A percentile compares a stretch with the other conserved stretches of the same genome.
phyloP scores from a whole-genome alignment of 139 green algal species.

The Chlamydomonas incerta region DNA sequence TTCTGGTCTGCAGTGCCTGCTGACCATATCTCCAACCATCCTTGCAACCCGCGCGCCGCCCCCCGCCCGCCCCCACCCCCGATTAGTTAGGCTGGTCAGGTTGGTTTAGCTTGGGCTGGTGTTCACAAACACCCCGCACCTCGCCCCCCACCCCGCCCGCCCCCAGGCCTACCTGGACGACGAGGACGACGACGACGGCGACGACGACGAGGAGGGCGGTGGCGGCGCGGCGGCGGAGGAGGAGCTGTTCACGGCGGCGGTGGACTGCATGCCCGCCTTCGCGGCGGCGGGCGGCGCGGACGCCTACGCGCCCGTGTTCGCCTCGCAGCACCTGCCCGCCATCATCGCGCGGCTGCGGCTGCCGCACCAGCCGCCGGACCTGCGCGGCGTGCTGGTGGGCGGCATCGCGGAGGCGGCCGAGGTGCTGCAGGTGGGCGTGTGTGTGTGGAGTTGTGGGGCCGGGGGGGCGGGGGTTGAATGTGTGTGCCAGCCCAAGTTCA shows the following conservation, averaged over 20 bases:
- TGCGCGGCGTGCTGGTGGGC: slow-evolving; percentile 67
- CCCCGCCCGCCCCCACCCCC: too few relatives aligned
- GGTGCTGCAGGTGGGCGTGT: slow-evolving; percentile 58
- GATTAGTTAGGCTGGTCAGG: too few relatives aligned
- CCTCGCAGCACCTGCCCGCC: slow-evolving; percentile 53
- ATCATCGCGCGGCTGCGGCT: slow-evolving; percentile 57
- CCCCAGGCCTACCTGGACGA: slow-evolving; percentile 1
- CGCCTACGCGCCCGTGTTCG: slow-evolving; percentile 73
- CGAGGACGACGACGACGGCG: slow-evolving; percentile 43
- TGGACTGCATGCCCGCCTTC: slow-evolving; percentile 74
- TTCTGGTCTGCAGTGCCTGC: too few relatives aligned
- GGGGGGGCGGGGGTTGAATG: neutral
- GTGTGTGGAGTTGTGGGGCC: neutral
- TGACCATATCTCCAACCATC: too few relatives aligned
- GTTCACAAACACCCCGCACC: too few relatives aligned
- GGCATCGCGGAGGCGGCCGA: slow-evolving; percentile 74
- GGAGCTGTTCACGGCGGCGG: slow-evolving; percentile 71
- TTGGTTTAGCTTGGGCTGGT: too few relatives aligned
- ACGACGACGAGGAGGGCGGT: slow-evolving; percentile 55
- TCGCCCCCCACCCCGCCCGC: too few relatives aligned
- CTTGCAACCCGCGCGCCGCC: too few relatives aligned
- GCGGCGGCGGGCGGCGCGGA: slow-evolving; percentile 55
- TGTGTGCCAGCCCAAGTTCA: too few relatives aligned
- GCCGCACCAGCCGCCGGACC: slow-evolving; percentile 51
- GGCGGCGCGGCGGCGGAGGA: slow-evolving; percentile 52